Evolutionary conservation across 257 asterid genomes (phyloP).

Genomic region (Verbascum thapsus): DNA sequence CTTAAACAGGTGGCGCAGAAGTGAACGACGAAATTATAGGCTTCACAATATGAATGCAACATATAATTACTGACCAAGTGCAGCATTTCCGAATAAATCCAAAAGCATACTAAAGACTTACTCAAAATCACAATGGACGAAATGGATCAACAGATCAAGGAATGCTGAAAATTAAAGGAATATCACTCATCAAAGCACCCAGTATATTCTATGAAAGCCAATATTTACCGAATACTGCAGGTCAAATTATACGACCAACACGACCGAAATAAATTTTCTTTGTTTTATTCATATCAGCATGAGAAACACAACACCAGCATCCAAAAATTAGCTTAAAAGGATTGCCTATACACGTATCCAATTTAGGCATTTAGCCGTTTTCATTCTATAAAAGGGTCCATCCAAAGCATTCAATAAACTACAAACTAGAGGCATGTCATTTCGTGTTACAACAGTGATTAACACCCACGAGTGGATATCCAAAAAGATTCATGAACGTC

Average conservation of each 20-base stretch:
- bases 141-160: slow-evolving; percentile 14
- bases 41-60: slow-evolving; percentile 6
- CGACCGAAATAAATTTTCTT: background rate
- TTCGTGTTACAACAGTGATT: background rate
- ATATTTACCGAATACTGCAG: slow-evolving; percentile 2
- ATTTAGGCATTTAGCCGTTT: background rate
- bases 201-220: slow-evolving; percentile 13
- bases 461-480: background rate
- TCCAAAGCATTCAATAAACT: slow-evolving; percentile 8
- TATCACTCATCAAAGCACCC: background rate
- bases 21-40: background rate
- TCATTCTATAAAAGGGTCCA: background rate
- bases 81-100: background rate
- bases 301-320: slow-evolving; percentile 2
- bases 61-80: background rate
- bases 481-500: background rate
- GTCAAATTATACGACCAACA: slow-evolving; percentile 9
- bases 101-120: background rate
- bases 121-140: background rate
- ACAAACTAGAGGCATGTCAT: background rate
- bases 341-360: background rate
- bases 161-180: slow-evolving; percentile 4
- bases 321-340: background rate
- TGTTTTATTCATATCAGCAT: slow-evolving; percentile 3
- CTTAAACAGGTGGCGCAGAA: background rate